phyloP scores from a whole-genome alignment of 1,139 yeast genomes.

The Hyphopichia fennica region DNA sequence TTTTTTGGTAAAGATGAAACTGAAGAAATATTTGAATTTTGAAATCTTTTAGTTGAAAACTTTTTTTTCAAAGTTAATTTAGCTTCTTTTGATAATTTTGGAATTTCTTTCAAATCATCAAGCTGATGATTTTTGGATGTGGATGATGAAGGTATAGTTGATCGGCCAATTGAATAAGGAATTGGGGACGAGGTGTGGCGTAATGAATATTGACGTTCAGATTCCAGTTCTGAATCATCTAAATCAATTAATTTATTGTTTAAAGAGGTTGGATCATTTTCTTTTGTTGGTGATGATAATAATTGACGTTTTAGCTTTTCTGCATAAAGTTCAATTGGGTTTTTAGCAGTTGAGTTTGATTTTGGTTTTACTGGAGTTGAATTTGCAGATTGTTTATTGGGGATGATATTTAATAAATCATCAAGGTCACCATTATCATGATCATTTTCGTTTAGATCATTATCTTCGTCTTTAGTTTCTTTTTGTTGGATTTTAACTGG shows the following conservation, averaged over 20 bases:
- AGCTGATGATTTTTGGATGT: conserved; percentile 2
- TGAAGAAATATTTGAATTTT: conserved; percentile 3
- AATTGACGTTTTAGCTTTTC: conserved; percentile 28
- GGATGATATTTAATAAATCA: conserved; percentile 13
- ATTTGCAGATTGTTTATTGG: conserved; percentile 7
- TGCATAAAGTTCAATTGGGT: conserved; percentile 41
- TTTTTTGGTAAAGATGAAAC: conserved; percentile 10
- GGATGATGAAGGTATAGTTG: not conserved
- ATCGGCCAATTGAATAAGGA: not conserved
- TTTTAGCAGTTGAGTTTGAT: conserved; percentile 10
- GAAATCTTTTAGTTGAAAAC: conserved; percentile 25
- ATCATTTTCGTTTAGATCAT: conserved; percentile 1
- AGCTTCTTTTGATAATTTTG: conserved; percentile 38
- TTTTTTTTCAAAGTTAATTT: conserved; percentile 35
- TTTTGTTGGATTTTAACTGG: conserved; percentile 21
- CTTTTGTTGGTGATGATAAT: conserved; percentile 22
- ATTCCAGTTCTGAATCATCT: conserved; percentile 22
- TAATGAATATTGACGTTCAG: conserved; percentile 3
- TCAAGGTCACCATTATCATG: conserved; percentile 15
- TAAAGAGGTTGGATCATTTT: conserved; percentile 6
- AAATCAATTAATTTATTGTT: conserved; percentile 17
- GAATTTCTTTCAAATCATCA: conserved; percentile 20
- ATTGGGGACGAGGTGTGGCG: conserved; percentile 3
- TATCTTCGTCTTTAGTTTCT: conserved; percentile 2
- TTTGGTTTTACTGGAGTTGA: conserved; percentile 8